Base-by-base conservation (phyloP, 2,329 filamentous ascomycete genomes). In the Nemania diffusa region DNA sequence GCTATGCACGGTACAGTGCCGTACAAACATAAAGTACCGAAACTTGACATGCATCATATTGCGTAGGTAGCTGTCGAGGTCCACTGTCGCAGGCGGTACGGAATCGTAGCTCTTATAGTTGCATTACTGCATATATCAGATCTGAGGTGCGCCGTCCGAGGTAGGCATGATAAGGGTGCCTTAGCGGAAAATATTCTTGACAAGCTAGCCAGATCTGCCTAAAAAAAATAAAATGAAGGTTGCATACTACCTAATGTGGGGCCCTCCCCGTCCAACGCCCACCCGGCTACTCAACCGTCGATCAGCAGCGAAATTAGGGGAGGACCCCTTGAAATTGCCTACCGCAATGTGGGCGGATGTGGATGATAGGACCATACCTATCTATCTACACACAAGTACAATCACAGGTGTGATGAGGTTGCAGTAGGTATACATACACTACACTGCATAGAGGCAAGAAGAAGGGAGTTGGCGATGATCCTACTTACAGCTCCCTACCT, bases 261-360 rank as follows among this genome's bases (percentile, higher is more conserved):
- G 4, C 44, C 15, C 0, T 17, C 17, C 22, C 59, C 55, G 42
- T 57, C 22, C 44, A 57, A 37, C 44, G 27, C 27, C 62, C 66
- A 62, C 63, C 62, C 66, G 58, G 62, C 65, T 62, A 32, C 65
- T 64, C 60, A 58, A 68, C 67, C 58, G 69, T 71, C 69, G 69
- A 71, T 71, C 68, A 52, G 46, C 65, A 69, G 51, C 62, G 61
- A 69, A 71, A 72, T 69, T 64, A 67, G 59, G n/a, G 59, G 68
- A 68, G 57, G 65, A 65, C 61, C 65, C 65, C 65, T 65, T 56
- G 64, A 72, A 71, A 72, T 72, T 69, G 52, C 65, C 57, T 65
- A 53, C 57, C 64, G 55, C 40, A 65, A 44, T 20, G 40, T 37
- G 44, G 22, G 57, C 51, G 56, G 42, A 46, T 46, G 37, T 60